These are phyloP conservation scores for Ascoidea asiatica DNA, from an alignment of 805 yeast species.

Conservation along the genomic window DNA sequence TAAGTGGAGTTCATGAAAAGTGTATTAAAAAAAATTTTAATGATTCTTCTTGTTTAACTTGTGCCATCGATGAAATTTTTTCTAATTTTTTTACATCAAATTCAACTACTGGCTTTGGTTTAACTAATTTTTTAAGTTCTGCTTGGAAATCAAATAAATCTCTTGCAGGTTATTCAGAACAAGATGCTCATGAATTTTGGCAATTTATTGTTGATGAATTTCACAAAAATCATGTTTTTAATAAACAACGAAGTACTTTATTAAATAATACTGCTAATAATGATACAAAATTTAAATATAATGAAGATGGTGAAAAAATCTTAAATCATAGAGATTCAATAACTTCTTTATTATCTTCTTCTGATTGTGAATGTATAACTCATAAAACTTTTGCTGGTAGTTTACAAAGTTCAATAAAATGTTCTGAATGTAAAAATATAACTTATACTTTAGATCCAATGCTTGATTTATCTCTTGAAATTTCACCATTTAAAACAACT, in stretches of 20 bases:
- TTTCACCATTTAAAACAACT: conserved; percentile 27
- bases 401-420: conserved; percentile 65
- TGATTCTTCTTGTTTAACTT: conserved; percentile 48
- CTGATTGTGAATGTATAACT: conserved; percentile 58
- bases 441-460: conserved; percentile 69
- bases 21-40: conserved; percentile 25
- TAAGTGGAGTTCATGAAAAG: conserved; percentile 58
- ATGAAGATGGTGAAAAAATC: conserved; percentile 9
- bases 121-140: conserved; percentile 67
- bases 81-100: conserved; percentile 58
- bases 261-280: conserved; percentile 12
- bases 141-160: conserved; percentile 79
- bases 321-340: conserved; percentile 8
- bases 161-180: conserved; percentile 92
- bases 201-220: conserved; percentile 81
- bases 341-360: conserved; percentile 4
- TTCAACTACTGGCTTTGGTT: conserved; percentile 59
- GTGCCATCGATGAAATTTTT: conserved; percentile 73
- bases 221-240: conserved; percentile 33
- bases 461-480: conserved; percentile 78
- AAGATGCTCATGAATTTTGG: conserved; percentile 97
- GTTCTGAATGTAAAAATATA: conserved; percentile 50
- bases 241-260: background rate
- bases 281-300: conserved; percentile 10
- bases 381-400: conserved; percentile 79